Evolutionary conservation across 2,329 filamentous ascomycete genomes (phyloP).

Genomic region (Paracoccidioides brasiliensis): DNA sequence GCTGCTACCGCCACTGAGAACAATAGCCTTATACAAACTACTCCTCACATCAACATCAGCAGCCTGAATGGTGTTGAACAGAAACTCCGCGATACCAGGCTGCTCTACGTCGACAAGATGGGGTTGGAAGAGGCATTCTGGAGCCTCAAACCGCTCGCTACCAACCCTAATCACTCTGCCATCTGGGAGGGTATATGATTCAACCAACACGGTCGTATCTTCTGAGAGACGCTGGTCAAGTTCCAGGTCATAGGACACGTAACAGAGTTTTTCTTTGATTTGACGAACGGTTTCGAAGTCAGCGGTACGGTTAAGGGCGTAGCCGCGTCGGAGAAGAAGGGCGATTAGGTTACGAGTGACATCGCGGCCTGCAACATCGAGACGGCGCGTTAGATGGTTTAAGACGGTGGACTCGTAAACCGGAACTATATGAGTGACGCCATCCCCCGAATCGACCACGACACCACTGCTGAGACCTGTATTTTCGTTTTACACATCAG

Average conservation of each 20-base stretch:
- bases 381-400: slow-evolving; percentile 84
- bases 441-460: slow-evolving; percentile 96
- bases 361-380: slow-evolving; percentile 92
- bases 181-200: slow-evolving; percentile 94
- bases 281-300: slow-evolving; percentile 98
- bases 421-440: slow-evolving; percentile 95
- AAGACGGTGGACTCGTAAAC: slow-evolving; percentile 97
- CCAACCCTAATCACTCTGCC: slow-evolving; percentile 92
- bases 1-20: slow-evolving; percentile 89
- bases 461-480: slow-evolving; percentile 77
- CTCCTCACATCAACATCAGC: slow-evolving; percentile 91
- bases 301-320: slow-evolving; percentile 92
- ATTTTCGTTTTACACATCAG: neutral
- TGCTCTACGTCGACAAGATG: slow-evolving; percentile 97
- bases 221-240: slow-evolving; percentile 92
- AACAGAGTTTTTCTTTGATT: slow-evolving; percentile 99
- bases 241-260: slow-evolving; percentile 95
- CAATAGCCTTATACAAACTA: slow-evolving; percentile 92
- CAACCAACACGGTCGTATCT: slow-evolving; percentile 92
- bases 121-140: slow-evolving; percentile 96
- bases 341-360: slow-evolving; percentile 98
- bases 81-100: slow-evolving; percentile 87
- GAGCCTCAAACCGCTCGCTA: slow-evolving; percentile 93
- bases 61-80: slow-evolving; percentile 97
- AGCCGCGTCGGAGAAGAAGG: slow-evolving; percentile 81